A percentile compares a stretch with the other conserved stretches of the same genome.
These are phyloP conservation scores for Apiospora kogelbergensis DNA, from an alignment of 2,329 filamentous ascomycete species.

Conservation along the genomic window DNA sequence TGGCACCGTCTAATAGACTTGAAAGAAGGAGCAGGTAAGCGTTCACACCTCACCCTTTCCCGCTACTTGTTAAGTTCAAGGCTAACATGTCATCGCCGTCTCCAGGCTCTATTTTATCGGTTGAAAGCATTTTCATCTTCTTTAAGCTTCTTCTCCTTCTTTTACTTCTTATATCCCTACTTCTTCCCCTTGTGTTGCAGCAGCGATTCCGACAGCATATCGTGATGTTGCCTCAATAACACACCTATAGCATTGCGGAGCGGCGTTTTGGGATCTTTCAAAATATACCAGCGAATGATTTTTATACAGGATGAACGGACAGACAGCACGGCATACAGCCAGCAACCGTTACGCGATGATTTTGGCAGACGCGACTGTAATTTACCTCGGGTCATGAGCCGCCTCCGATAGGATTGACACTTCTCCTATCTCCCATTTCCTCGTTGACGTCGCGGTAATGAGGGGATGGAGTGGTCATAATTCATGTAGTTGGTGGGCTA, in stretches of 20 bases:
- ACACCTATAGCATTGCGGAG: background rate
- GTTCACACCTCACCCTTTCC: background rate
- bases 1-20: background rate
- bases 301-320: background rate
- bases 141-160: too few species aligned
- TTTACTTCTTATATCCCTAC: background rate
- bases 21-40: background rate
- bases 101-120: background rate
- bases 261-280: background rate
- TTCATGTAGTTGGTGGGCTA: background rate
- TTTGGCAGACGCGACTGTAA: background rate
- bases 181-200: background rate
- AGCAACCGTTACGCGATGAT: background rate
- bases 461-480: background rate
- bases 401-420: background rate
- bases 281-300: background rate
- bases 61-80: too few species aligned
- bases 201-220: background rate
- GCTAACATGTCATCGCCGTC: background rate
- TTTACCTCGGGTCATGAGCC: background rate
- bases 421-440: background rate
- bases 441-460: background rate
- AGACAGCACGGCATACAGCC: background rate
- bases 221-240: background rate
- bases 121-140: background rate